phyloP scores from a whole-genome alignment of 257 asterid genomes.

The Nicotiana obtusifolia region DNA sequence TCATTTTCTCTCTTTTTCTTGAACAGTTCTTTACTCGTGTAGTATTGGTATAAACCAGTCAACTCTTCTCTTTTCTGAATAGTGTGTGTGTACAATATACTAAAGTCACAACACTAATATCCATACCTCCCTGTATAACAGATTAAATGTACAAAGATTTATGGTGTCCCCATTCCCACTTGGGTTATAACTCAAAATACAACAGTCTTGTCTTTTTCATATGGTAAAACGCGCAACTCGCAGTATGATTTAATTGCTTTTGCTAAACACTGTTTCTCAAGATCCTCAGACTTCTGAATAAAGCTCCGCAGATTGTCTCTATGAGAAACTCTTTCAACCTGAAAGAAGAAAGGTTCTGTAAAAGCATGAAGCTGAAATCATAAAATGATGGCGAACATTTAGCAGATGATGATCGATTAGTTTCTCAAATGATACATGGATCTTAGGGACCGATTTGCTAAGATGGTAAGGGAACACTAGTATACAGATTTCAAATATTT shows the following conservation, averaged over 20 bases:
- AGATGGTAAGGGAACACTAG: neutral
- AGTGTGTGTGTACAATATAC: neutral
- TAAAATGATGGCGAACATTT: neutral
- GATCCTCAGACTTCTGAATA: slow-evolving; percentile 74
- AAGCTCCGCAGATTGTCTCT: slow-evolving; percentile 72
- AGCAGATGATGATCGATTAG: neutral
- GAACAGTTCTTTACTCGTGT: neutral
- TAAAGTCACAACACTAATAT: neutral
- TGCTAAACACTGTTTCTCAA: slow-evolving; percentile 90
- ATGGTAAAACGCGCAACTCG: slow-evolving; percentile 83
- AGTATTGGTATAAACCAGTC: slow-evolving; percentile 3
- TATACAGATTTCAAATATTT: neutral
- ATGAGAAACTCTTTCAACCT: slow-evolving; percentile 97
- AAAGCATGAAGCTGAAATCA: neutral
- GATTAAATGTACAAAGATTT: neutral
- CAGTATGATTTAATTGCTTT: slow-evolving; percentile 88
- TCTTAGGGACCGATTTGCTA: neutral
- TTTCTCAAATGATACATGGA: neutral
- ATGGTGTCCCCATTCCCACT: neutral
- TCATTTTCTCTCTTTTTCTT: neutral
- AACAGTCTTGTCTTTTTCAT: slow-evolving; percentile 64
- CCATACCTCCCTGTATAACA: neutral
- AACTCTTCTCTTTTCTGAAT: neutral
- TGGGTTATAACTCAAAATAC: slow-evolving; percentile 41
- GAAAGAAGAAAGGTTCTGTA: slow-evolving; percentile 12